These are phyloP conservation scores for Erythrophleum ivorense DNA, from an alignment of 331 rosid species.

Conservation along the genomic window DNA sequence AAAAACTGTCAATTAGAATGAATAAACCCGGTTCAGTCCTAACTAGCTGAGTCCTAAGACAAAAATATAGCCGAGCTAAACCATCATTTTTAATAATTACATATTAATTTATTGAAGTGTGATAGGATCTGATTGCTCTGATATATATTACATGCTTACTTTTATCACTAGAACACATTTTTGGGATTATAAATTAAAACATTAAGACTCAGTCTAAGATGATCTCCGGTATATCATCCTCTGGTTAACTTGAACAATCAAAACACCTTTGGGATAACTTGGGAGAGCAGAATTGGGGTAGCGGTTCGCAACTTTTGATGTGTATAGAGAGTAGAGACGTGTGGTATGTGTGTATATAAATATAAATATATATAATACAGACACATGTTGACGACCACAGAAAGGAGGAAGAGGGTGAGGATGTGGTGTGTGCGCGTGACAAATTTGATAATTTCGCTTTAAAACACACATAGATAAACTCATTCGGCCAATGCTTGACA, in stretches of 20 bases:
- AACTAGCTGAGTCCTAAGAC: too few species aligned
- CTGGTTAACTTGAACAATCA: background rate
- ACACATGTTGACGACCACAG: background rate
- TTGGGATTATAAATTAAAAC: background rate
- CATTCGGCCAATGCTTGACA: constrained; percentile 6
- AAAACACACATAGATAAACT: too few species aligned
- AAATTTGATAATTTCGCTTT: background rate
- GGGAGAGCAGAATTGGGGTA: background rate
- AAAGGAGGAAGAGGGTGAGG: background rate
- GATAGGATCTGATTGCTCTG: too few species aligned
- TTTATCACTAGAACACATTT: background rate
- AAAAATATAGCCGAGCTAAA: too few species aligned
- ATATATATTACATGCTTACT: too few species aligned
- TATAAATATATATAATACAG: too few species aligned
- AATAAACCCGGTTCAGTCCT: too few species aligned
- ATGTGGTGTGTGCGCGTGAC: background rate
- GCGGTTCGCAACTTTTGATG: background rate
- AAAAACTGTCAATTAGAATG: too few species aligned
- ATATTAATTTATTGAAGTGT: too few species aligned
- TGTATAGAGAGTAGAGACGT: background rate
- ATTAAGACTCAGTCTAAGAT: background rate
- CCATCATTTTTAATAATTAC: too few species aligned
- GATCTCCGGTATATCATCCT: background rate
- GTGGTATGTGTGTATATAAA: background rate
- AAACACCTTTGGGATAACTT: background rate